Base-by-base conservation (phyloP, 2,329 filamentous ascomycete species). In the Cryphonectria radicalis region DNA sequence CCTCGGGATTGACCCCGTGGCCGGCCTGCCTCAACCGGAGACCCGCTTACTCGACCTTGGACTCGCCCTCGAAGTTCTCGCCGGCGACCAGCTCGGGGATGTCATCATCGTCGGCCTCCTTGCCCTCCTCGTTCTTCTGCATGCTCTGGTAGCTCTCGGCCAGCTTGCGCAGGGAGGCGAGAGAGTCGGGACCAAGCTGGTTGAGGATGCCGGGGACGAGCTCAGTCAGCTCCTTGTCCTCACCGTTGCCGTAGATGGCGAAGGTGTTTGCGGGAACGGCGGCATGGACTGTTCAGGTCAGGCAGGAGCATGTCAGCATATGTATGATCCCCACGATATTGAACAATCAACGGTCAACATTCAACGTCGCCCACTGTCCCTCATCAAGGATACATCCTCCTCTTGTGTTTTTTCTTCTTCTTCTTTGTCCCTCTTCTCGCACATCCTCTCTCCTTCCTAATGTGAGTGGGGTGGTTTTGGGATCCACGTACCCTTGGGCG, bases 191-290 rank as follows among this genome's bases (percentile, higher is more conserved):
- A 80, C 96, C 96, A 75, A 99, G 94, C 89, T 99, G 96, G 92
- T 98, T 99, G 75, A 99, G 93, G 86, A 99, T 99, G 76, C 96
- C 96, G 79, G 96, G 96, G 76, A 99, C 96, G 79, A 99, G 94
- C 88, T 99, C 96, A 74, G 96, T 99, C 77, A 99, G 93, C 88
- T 99, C 96, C 91, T 99, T 99, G 87, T 99, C 96, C 88, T 99
- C 96, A 76, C 95, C 96, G 84, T 94, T 92, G 79, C 96, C 96
- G 89, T 98, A 99, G 88, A 99, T 97, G 86, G 96, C 96, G 84
- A 98, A 99, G 84, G 96, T 99, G 91, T 99, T 99, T 85, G 95
- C 91, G 79, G 95, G 94, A 78, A 98, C 95, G 74, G 96, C 93
- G 76, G 95, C 96, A 87, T 99, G 96, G 77, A 99, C 96, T 99